phyloP scores from a whole-genome alignment of 2,329 filamentous ascomycete species.

The Penicillium decumbens region DNA sequence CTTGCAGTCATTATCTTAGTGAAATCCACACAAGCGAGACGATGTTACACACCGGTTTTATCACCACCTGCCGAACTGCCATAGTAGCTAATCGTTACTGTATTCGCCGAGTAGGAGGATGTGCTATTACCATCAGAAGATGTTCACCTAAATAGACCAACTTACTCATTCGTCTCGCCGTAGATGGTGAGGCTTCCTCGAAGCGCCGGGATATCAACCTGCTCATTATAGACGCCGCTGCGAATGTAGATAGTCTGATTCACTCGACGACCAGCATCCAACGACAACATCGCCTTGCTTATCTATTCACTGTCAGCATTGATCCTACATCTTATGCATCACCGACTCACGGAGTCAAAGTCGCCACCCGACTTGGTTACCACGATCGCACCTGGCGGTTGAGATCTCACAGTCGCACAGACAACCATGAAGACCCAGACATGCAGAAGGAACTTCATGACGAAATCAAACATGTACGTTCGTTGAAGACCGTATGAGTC shows the following conservation, averaged over 20 bases:
- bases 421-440: background rate
- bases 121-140: background rate
- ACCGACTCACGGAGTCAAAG: constrained; percentile 1
- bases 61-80: background rate
- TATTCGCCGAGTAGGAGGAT: background rate
- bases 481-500: background rate
- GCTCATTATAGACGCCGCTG: constrained; percentile 1
- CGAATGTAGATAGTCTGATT: constrained; percentile 5
- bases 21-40: background rate
- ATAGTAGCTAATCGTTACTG: constrained; percentile 1
- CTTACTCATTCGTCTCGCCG: constrained; percentile 1
- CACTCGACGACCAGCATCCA: background rate
- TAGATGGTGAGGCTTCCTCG: constrained; percentile 2
- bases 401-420: background rate
- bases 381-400: background rate
- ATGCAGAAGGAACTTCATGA: background rate
- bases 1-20: background rate
- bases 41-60: background rate
- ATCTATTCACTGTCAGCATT: background rate
- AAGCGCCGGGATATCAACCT: constrained; percentile 2
- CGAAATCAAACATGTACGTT: background rate
- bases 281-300: background rate
- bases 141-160: background rate
- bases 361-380: constrained; percentile 3
- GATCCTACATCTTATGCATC: background rate